Percentiles rank a stretch among this genome's conserved stretches.
These are phyloP conservation scores for Fonsecaea multimorphosa DNA, from an alignment of 2,329 filamentous ascomycete species.

Conservation along the genomic window DNA sequence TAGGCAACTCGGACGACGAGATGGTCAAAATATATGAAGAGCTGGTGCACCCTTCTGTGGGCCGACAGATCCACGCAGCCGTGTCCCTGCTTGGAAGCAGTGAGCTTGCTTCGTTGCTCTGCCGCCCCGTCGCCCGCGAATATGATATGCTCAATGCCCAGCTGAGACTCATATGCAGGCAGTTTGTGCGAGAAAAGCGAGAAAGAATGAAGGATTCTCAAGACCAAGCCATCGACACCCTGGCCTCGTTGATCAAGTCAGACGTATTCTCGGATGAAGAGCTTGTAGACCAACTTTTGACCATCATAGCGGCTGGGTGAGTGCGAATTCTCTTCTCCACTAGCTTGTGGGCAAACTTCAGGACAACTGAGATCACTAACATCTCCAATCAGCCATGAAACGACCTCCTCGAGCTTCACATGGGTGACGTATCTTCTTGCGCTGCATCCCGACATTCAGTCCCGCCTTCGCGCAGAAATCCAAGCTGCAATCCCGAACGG, in stretches of 20 bases:
- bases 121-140: constrained; percentile 39
- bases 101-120: constrained; percentile 50
- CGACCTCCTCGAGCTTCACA: constrained; percentile 39
- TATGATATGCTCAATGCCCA: constrained; percentile 47
- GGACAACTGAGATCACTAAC: background rate
- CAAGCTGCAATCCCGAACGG: constrained; percentile 17
- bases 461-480: constrained; percentile 37
- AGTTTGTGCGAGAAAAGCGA: constrained; percentile 48
- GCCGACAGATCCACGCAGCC: constrained; percentile 62
- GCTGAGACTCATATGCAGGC: constrained; percentile 45
- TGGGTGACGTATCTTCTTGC: constrained; percentile 41
- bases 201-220: constrained; percentile 40
- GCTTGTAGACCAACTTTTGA: constrained; percentile 85
- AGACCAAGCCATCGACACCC: constrained; percentile 67
- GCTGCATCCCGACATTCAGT: constrained; percentile 39
- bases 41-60: constrained; percentile 60
- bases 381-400: constrained; percentile 44
- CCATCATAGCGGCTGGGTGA: constrained; percentile 73
- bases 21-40: constrained; percentile 63
- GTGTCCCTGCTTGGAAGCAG: constrained; percentile 64
- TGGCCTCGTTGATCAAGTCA: constrained; percentile 78
- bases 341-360: background rate
- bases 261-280: constrained; percentile 77
- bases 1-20: constrained; percentile 64
- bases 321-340: background rate